A percentile compares a stretch with the other conserved stretches of the same genome.
Evolutionary conservation across 2,329 filamentous ascomycete genomes (phyloP).

Genomic region (Calonectria leucothoes): DNA sequence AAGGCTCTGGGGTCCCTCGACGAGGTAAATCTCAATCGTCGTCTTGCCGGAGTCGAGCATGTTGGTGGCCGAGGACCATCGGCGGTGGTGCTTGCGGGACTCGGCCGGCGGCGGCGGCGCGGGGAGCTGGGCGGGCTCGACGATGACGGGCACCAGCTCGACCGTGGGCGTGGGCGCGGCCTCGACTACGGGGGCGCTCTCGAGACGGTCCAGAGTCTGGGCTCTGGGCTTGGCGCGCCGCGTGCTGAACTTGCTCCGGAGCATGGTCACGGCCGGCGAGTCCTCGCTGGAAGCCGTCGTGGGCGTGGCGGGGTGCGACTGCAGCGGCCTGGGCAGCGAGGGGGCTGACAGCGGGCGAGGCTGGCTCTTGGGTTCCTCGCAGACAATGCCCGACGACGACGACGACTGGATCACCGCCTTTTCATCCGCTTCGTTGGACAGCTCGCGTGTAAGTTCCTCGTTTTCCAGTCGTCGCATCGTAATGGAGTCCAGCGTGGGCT

Average conservation of each 20-base stretch:
- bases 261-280: background rate
- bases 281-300: background rate
- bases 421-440: background rate
- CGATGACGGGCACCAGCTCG: no score
- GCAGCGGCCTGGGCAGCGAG: background rate
- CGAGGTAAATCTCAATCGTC: background rate
- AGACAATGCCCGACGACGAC: no score
- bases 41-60: background rate
- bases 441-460: background rate
- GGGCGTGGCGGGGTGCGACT: background rate
- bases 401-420: background rate
- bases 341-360: background rate
- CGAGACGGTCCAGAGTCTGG: background rate
- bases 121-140: background rate
- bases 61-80: background rate
- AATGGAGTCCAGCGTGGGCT: background rate
- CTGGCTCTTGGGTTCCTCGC: background rate
- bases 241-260: background rate
- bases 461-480: background rate
- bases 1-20: background rate
- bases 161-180: no score
- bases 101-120: background rate
- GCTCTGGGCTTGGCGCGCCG: background rate
- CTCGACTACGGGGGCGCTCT: background rate
- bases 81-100: background rate